Conservation (phyloP, 257 asterid species). For the Solanum virginianum region DNA sequence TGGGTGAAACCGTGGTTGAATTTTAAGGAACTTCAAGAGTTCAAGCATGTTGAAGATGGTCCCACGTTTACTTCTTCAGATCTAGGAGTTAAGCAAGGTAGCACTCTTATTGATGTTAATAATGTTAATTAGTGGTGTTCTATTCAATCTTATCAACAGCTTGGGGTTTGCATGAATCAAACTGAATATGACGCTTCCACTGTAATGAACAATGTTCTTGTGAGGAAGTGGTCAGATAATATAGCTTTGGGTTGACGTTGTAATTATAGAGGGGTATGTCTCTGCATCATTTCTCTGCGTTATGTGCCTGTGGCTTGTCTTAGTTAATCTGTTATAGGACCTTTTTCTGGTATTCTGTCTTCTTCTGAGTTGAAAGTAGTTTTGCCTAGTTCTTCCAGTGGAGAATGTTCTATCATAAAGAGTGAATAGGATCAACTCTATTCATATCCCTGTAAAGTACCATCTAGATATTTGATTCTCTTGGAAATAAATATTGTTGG, state of each 20-base stretch:
- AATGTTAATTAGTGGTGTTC: neutral
- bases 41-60: slow-evolving; percentile 48
- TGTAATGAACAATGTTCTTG: neutral
- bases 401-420: neutral
- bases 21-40: slow-evolving; percentile 76
- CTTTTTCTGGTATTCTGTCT: neutral
- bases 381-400: neutral
- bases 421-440: neutral
- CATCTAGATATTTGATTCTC: neutral
- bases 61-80: slow-evolving; percentile 61
- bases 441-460: neutral
- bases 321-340: neutral
- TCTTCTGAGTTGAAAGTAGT: neutral
- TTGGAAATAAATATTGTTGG: neutral
- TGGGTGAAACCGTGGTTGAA: slow-evolving; percentile 94
- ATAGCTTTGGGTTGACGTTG: neutral
- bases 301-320: neutral
- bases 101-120: neutral
- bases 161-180: neutral
- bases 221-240: neutral
- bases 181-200: neutral
- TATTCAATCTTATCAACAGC: neutral
- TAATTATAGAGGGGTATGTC: neutral
- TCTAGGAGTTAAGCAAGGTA: slow-evolving; percentile 69
- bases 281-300: neutral